These are phyloP conservation scores for Cryptococcus neoformans DNA, from an alignment of 1,284 basidiomycete species.

Conservation along the genomic window DNA sequence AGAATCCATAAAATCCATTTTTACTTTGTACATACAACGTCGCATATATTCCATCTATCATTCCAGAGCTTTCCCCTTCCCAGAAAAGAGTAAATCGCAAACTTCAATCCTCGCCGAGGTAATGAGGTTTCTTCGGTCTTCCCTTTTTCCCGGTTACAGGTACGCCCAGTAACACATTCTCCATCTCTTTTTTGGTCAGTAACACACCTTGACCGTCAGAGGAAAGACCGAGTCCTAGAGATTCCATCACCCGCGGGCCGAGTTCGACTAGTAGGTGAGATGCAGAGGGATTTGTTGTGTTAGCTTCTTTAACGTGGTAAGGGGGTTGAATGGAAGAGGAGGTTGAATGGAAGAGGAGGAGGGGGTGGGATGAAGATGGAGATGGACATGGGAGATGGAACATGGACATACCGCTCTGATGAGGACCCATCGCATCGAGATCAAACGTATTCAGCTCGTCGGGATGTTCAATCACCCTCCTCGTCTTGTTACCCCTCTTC, in stretches of 20 bases:
- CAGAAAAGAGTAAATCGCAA: too few species aligned
- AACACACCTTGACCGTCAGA: conserved; percentile 1
- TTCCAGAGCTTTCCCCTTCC: not conserved
- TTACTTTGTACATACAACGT: not conserved
- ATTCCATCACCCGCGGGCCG: conserved; percentile 5
- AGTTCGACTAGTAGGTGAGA: conserved; percentile 6
- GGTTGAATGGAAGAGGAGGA: too few species aligned
- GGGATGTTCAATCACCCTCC: conserved; percentile 4
- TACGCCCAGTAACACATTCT: conserved; percentile 3
- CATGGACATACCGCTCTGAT: conserved; percentile 9
- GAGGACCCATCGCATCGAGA: conserved; percentile 7
- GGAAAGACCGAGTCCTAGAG: conserved; percentile 4
- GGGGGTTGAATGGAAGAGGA: too few species aligned
- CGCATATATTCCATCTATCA: not conserved
- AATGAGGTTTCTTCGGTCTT: not conserved
- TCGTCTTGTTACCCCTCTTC: not conserved
- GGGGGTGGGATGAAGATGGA: too few species aligned
- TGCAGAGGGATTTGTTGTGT: too few species aligned
- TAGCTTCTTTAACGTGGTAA: too few species aligned
- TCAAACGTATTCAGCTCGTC: conserved; percentile 8
- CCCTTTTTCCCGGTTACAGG: not conserved
- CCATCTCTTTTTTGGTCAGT: conserved; percentile 5
- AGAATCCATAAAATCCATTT: not conserved
- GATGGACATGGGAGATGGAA: too few species aligned
- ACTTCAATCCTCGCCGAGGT: not conserved